These are phyloP conservation scores for Nakazawaea anatomiae DNA, from an alignment of 805 yeast genomes.

Conservation along the genomic window DNA sequence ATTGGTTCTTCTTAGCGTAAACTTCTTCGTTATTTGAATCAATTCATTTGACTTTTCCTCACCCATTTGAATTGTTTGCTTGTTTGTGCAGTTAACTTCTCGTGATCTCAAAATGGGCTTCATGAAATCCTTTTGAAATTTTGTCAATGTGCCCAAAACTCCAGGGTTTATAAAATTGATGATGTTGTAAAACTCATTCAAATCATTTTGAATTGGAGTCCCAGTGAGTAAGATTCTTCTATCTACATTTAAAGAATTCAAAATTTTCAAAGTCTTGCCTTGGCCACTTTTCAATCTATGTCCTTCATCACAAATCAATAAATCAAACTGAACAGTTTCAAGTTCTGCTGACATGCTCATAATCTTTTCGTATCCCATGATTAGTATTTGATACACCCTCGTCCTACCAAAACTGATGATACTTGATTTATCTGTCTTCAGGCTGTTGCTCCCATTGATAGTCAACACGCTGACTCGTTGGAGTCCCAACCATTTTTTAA, in stretches of 20 bases:
- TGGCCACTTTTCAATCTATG: constrained; percentile 76
- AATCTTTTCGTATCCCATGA: constrained; percentile 85
- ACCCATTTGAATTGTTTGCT: constrained; percentile 47
- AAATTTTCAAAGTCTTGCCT: constrained; percentile 64
- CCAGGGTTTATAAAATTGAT: constrained; percentile 85
- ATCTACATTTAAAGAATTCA: constrained; percentile 48
- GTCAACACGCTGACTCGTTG: constrained; percentile 64
- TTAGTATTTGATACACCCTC: constrained; percentile 72
- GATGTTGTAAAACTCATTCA: constrained; percentile 74
- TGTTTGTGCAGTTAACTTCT: constrained; percentile 53
- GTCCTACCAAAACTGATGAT: constrained; percentile 59
- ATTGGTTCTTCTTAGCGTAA: constrained; percentile 70
- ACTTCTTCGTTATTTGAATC: constrained; percentile 54
- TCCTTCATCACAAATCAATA: constrained; percentile 92
- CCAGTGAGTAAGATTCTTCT: constrained; percentile 72
- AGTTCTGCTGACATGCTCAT: constrained; percentile 48
- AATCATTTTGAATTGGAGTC: constrained; percentile 91
- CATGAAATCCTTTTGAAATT: constrained; percentile 56
- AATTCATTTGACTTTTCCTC: constrained; percentile 57
- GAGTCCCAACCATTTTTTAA: constrained; percentile 78
- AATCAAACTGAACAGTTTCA: constrained; percentile 44
- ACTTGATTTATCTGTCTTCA: constrained; percentile 49
- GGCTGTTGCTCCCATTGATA: constrained; percentile 40
- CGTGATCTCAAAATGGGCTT: constrained; percentile 70
- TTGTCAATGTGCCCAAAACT: constrained; percentile 54